Evolutionary conservation across 176 grass and related monocot species (phyloP).

Genomic region (Musa itinerans): DNA sequence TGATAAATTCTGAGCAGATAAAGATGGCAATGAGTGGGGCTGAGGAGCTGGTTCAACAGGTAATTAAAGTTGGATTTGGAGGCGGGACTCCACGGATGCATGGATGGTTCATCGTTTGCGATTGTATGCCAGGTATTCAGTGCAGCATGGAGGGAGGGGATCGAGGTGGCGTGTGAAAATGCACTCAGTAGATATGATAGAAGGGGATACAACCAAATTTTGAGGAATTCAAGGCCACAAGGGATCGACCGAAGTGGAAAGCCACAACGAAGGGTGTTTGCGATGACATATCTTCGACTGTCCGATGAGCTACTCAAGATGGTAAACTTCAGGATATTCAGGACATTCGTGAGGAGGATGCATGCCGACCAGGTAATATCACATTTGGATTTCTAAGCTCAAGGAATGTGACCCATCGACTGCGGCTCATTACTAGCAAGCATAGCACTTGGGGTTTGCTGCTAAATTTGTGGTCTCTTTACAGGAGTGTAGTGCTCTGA

Average conservation of each 20-base stretch:
- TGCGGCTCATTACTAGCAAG: no score
- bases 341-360: conserved; percentile 77
- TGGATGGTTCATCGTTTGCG: neutral
- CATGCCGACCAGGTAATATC: conserved; percentile 69
- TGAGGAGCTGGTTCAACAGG: conserved; percentile 86
- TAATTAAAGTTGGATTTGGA: conserved; percentile 18
- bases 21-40: conserved; percentile 47
- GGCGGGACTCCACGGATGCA: neutral
- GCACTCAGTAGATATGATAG: conserved; percentile 62
- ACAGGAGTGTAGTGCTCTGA: no score
- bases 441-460: no score
- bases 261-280: conserved; percentile 43
- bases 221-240: conserved; percentile 60
- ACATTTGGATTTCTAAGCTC: no score
- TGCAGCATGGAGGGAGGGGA: conserved; percentile 84
- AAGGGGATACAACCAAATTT: conserved; percentile 74
- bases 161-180: conserved; percentile 66
- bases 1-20: conserved; percentile 60
- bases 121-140: conserved; percentile 47
- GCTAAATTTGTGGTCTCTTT: neutral
- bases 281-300: conserved; percentile 78
- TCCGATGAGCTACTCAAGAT: conserved; percentile 52
- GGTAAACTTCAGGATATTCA: conserved; percentile 61
- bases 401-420: no score
- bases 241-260: conserved; percentile 45